phyloP scores from a whole-genome alignment of 345 rosid genomes.

The Geranium brycei region DNA sequence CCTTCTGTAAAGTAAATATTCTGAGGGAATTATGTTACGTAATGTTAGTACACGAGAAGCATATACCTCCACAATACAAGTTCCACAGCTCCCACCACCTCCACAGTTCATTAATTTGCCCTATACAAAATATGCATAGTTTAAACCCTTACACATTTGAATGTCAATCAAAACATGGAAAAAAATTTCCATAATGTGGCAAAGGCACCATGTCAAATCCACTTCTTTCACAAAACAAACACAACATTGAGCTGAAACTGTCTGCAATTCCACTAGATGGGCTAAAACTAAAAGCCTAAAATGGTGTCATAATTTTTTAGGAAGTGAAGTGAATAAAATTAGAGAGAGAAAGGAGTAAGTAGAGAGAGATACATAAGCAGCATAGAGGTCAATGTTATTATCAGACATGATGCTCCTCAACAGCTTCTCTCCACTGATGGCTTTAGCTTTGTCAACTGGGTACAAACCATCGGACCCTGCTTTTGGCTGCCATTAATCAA shows the following conservation, averaged over 20 bases:
- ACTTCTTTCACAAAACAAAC: no score
- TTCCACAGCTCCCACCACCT: conserved; percentile 90
- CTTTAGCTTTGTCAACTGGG: conserved; percentile 49
- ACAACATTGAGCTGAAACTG: no score
- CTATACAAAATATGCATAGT: conserved; percentile 17
- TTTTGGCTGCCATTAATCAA: conserved; percentile 41
- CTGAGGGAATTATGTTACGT: no score
- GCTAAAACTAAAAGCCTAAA: no score
- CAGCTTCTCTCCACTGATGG: conserved; percentile 67
- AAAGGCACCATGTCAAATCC: no score
- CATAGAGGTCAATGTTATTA: conserved; percentile 72
- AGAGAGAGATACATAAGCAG: conserved; percentile 38
- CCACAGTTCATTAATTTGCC: conserved; percentile 94
- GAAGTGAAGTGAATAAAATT: no score
- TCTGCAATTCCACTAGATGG: no score
- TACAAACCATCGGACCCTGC: conserved; percentile 47
- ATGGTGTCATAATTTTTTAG: no score
- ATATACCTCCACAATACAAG: conserved; percentile 82
- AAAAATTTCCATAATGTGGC: not conserved
- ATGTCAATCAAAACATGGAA: not conserved
- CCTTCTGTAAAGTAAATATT: no score
- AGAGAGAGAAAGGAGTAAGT: not conserved
- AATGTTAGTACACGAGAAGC: not conserved
- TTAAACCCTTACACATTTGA: not conserved
- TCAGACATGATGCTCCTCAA: conserved; percentile 71